These are phyloP conservation scores for Thyridium curvatum DNA, from an alignment of 2,329 filamentous ascomycete genomes.

Conservation along the genomic window DNA sequence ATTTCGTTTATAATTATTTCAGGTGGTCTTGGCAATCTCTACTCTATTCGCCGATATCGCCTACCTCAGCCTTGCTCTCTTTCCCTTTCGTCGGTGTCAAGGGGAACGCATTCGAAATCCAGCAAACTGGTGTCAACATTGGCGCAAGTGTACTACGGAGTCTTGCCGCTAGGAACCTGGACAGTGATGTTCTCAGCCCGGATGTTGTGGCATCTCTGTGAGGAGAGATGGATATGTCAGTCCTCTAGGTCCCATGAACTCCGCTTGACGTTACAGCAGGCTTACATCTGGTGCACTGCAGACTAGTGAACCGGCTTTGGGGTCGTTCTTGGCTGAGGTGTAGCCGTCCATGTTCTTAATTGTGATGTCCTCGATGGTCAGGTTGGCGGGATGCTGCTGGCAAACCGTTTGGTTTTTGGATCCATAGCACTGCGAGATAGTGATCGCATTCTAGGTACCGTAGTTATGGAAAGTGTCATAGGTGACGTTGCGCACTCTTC, in stretches of 20 bases:
- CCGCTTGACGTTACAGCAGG: conserved; percentile 3
- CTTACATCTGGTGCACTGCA: conserved; percentile 42
- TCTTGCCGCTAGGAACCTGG: conserved; percentile 35
- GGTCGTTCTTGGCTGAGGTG: conserved; percentile 37
- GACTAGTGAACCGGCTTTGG: conserved; percentile 37
- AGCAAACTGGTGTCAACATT: conserved; percentile 20
- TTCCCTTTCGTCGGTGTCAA: neutral
- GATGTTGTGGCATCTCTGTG: conserved; percentile 35
- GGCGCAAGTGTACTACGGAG: conserved; percentile 33
- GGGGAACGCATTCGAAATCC: neutral
- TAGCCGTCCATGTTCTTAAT: conserved; percentile 51
- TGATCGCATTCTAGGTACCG: conserved; percentile 33
- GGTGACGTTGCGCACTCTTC: conserved; percentile 50
- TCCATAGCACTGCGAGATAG: conserved; percentile 56
- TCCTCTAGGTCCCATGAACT: no score
- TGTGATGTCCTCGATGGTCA: conserved; percentile 50
- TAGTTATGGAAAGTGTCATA: no score
- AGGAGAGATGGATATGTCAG: no score
- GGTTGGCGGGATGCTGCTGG: conserved; percentile 23
- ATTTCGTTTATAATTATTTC: no score
- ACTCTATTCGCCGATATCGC: neutral
- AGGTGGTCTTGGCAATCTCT: no score
- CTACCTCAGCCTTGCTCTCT: neutral
- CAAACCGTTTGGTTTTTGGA: conserved; percentile 18
- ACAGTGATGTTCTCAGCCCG: conserved; percentile 37